Conservation (phyloP, 345 rosid genomes). For the Cardamine occulta region DNA sequence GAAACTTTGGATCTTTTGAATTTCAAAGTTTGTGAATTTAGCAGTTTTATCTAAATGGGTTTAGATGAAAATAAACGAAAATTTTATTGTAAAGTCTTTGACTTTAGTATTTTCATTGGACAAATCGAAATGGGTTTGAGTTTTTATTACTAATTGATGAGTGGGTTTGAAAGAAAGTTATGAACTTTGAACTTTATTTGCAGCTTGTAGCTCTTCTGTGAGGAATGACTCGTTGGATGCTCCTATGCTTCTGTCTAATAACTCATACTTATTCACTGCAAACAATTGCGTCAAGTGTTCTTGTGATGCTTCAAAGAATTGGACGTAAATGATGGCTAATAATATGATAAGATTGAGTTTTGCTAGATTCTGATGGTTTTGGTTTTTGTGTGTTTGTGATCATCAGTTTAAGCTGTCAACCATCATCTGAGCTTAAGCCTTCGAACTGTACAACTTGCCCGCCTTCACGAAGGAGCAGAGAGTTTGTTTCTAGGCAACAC, state of each 20-base stretch:
- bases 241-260: constrained; percentile 54
- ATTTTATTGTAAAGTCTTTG: background rate
- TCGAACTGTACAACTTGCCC: constrained; percentile 57
- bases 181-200: constrained; percentile 9
- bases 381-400: constrained; percentile 17
- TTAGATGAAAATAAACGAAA: background rate
- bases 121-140: background rate
- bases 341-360: background rate
- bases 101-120: constrained; percentile 2
- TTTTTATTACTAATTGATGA: background rate
- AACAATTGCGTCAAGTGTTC: constrained; percentile 66
- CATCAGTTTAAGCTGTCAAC: constrained; percentile 75
- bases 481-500: constrained; percentile 52
- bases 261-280: constrained; percentile 63
- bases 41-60: background rate
- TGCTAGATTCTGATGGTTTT: constrained; percentile 21
- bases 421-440: constrained; percentile 49
- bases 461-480: constrained; percentile 48
- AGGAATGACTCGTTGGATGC: constrained; percentile 53
- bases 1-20: background rate
- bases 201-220: constrained; percentile 77
- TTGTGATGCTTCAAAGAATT: constrained; percentile 60
- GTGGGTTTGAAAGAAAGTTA: constrained; percentile 16
- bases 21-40: constrained; percentile 17
- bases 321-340: constrained; percentile 56